phyloP scores from a whole-genome alignment of 2,329 filamentous ascomycete species.

The Coniochaeta sp. region DNA sequence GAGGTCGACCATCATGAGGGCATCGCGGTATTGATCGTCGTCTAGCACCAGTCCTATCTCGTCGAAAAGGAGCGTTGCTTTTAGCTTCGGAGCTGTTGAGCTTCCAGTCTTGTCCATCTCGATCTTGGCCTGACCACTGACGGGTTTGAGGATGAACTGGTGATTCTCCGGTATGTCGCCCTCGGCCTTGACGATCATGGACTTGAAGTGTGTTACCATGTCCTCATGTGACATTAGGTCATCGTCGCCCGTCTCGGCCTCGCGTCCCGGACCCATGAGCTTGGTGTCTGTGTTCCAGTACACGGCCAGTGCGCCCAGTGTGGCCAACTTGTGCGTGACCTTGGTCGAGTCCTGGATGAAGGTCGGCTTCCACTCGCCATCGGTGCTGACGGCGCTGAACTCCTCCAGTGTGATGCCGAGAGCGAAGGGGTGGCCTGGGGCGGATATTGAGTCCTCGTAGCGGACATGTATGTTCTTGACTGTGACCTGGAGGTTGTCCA shows the following conservation, averaged over 20 bases:
- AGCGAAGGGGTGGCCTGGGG: slow-evolving; percentile 90
- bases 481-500: slow-evolving; percentile 95
- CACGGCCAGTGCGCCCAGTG: slow-evolving; percentile 78
- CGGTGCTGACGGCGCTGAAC: slow-evolving; percentile 94
- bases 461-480: slow-evolving; percentile 98
- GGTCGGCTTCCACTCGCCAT: slow-evolving; percentile 89
- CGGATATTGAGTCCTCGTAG: slow-evolving; percentile 95
- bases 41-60: slow-evolving; percentile 98
- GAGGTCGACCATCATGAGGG: slow-evolving; percentile 93
- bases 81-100: slow-evolving; percentile 72
- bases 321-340: slow-evolving; percentile 89
- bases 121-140: slow-evolving; percentile 89
- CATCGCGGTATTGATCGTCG: slow-evolving; percentile 94
- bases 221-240: slow-evolving; percentile 65
- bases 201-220: slow-evolving; percentile 68
- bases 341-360: slow-evolving; percentile 84
- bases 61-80: slow-evolving; percentile 86
- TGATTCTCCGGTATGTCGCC: slow-evolving; percentile 47
- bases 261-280: slow-evolving; percentile 74
- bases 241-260: slow-evolving; percentile 52
- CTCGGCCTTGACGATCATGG: slow-evolving; percentile 70
- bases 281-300: slow-evolving; percentile 98
- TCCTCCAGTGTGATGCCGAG: slow-evolving; percentile 88
- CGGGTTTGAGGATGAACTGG: slow-evolving; percentile 93
- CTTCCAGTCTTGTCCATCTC: slow-evolving; percentile 92